Conservation (phyloP, 1,139 yeast genomes). For the Tardiomyces depauwii region DNA sequence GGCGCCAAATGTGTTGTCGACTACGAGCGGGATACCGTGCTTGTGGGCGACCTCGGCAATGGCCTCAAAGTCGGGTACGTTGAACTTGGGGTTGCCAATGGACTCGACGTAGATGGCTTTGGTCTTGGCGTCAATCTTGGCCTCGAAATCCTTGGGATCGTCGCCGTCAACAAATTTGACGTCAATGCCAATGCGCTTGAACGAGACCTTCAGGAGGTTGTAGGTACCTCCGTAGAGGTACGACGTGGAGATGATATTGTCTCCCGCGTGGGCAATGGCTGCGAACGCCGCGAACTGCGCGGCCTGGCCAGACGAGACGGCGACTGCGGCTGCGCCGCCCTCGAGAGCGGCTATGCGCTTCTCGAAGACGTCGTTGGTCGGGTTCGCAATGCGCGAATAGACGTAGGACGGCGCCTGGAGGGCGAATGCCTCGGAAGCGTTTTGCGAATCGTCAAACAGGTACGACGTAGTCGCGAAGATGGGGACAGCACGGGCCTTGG, state of each 20-base stretch:
- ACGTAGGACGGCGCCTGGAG: slow-evolving; percentile 73
- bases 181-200: slow-evolving; percentile 79
- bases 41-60: slow-evolving; percentile 72
- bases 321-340: slow-evolving; percentile 83
- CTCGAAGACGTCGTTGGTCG: slow-evolving; percentile 86
- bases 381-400: slow-evolving; percentile 86
- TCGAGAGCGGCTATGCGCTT: slow-evolving; percentile 87
- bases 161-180: slow-evolving; percentile 71
- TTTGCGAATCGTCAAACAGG: slow-evolving; percentile 76
- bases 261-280: slow-evolving; percentile 80
- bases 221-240: slow-evolving; percentile 92
- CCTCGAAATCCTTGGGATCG: slow-evolving; percentile 56
- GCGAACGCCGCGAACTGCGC: slow-evolving; percentile 82
- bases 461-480: slow-evolving; percentile 62
- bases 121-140: slow-evolving; percentile 69
- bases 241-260: slow-evolving; percentile 80
- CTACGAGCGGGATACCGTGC: slow-evolving; percentile 84
- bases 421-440: slow-evolving; percentile 86
- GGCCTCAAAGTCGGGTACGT: slow-evolving; percentile 81
- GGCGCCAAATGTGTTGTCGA: slow-evolving; percentile 96
- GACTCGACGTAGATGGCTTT: slow-evolving; percentile 85
- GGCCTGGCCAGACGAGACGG: slow-evolving; percentile 92
- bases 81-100: slow-evolving; percentile 89
- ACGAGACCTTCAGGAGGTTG: slow-evolving; percentile 87
- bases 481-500: slow-evolving; percentile 78